These are phyloP conservation scores for Tetracentron sinense DNA, from an alignment of 164 flowering plant genomes.

Conservation along the genomic window DNA sequence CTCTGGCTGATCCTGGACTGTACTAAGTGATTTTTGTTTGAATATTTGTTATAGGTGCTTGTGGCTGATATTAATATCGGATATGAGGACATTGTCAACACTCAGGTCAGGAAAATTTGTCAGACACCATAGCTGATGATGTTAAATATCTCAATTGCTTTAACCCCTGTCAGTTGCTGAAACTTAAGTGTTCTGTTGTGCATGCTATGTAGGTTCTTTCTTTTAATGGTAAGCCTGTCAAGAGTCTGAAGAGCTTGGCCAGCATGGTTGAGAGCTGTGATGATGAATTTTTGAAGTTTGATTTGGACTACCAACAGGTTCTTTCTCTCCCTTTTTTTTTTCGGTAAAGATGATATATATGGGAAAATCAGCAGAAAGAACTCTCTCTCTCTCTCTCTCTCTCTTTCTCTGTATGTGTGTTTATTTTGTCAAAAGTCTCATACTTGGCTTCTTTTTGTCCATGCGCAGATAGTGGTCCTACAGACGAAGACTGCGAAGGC, in stretches of 20 bases:
- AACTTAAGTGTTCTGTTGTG: slow-evolving; percentile 1
- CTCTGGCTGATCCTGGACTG: background rate
- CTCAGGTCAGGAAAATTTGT: slow-evolving; percentile 50
- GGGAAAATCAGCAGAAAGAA: too few relatives aligned
- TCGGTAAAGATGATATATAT: too few relatives aligned
- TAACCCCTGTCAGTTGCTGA: background rate
- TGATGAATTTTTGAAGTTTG: slow-evolving; percentile 75
- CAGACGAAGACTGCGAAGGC: slow-evolving; percentile 71
- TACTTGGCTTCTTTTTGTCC: background rate
- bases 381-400: slow-evolving; percentile 20
- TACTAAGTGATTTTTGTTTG: slow-evolving; percentile 5
- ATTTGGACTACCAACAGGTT: slow-evolving; percentile 85
- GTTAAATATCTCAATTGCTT: background rate
- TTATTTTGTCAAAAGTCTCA: background rate
- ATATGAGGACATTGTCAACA: slow-evolving; percentile 86
- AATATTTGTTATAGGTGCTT: slow-evolving; percentile 49
- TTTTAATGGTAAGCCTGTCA: slow-evolving; percentile 77
- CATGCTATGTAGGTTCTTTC: slow-evolving; percentile 54
- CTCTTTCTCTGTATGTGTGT: slow-evolving; percentile 2
- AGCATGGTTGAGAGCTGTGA: slow-evolving; percentile 74
- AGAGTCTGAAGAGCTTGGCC: slow-evolving; percentile 75
- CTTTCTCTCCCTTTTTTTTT: slow-evolving; percentile 6
- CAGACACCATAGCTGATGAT: background rate
- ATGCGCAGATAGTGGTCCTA: slow-evolving; percentile 75
- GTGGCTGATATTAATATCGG: slow-evolving; percentile 91